Evolutionary conservation across 331 rosid genomes (phyloP).

Genomic region (Cydonia oblonga): DNA sequence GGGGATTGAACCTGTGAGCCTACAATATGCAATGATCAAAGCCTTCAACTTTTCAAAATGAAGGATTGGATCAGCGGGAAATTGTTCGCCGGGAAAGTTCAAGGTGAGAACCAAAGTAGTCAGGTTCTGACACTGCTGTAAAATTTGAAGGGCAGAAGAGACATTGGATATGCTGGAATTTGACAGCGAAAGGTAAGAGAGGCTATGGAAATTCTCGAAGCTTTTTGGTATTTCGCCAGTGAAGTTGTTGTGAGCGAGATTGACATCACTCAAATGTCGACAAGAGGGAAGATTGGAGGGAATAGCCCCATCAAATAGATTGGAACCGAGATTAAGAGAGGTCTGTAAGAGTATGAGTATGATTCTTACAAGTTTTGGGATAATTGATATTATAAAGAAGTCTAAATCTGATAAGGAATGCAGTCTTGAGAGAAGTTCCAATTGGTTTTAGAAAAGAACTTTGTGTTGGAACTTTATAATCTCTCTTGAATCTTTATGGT

Average conservation of each 20-base stretch:
- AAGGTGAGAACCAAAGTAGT: conserved; percentile 22
- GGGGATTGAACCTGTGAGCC: conserved; percentile 27
- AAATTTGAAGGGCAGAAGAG: conserved; percentile 15
- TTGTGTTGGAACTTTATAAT: no score
- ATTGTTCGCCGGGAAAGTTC: conserved; percentile 18
- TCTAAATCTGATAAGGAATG: no score
- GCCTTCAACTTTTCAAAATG: conserved; percentile 20
- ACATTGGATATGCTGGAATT: conserved; percentile 17
- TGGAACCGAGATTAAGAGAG: conserved; percentile 30
- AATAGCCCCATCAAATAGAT: conserved; percentile 22
- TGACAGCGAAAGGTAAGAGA: conserved; percentile 19
- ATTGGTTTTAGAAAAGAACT: no score
- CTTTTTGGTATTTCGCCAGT: conserved; percentile 21
- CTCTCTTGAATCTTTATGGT: no score
- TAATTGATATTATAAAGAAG: no score
- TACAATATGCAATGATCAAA: conserved; percentile 21
- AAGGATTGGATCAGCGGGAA: conserved; percentile 23
- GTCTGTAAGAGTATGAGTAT: no score
- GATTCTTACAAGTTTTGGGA: conserved; percentile 18
- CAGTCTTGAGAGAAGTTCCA: no score
- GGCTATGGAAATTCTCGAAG: conserved; percentile 14
- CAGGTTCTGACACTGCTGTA: conserved; percentile 24
- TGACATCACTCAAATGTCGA: conserved; percentile 13
- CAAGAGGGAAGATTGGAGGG: conserved; percentile 33
- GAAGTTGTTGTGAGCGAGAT: conserved; percentile 21